Evolutionary conservation across 2,329 filamentous ascomycete genomes (phyloP).

Genomic region (Hansfordia pulvinata): DNA sequence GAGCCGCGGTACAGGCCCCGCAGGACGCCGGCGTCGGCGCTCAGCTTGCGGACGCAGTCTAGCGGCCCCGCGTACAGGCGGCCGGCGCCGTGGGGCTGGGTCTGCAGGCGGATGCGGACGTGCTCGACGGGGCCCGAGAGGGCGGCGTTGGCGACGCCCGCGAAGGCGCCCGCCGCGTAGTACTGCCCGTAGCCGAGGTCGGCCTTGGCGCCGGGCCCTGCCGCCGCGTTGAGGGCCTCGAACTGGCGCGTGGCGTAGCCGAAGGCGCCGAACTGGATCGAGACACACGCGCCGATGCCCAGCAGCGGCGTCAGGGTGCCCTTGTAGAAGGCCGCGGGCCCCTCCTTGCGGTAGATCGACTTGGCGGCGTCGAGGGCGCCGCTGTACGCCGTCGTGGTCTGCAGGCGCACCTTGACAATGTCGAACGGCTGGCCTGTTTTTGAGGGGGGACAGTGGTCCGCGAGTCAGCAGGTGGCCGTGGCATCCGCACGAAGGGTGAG

Average conservation of each 20-base stretch:
- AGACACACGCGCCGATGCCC: slow-evolving; percentile 93
- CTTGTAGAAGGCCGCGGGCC: slow-evolving; percentile 85
- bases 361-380: slow-evolving; percentile 69
- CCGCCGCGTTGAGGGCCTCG: slow-evolving; percentile 57
- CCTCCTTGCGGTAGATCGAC: slow-evolving; percentile 79
- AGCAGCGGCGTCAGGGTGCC: slow-evolving; percentile 89
- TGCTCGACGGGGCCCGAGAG: slow-evolving; percentile 92
- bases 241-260: slow-evolving; percentile 80
- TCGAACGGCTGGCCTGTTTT: slow-evolving; percentile 66
- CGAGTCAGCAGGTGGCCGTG: background rate
- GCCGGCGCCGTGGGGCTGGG: slow-evolving; percentile 76
- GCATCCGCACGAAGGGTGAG: slow-evolving; percentile 10
- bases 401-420: slow-evolving; percentile 94
- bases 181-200: slow-evolving; percentile 72
- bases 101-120: slow-evolving; percentile 89
- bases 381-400: slow-evolving; percentile 73
- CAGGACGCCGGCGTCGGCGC: slow-evolving; percentile 50
- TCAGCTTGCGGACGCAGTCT: slow-evolving; percentile 83
- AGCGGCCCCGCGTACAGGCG: slow-evolving; percentile 72
- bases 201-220: slow-evolving; percentile 36
- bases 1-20: slow-evolving; percentile 76
- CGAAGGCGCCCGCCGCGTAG: slow-evolving; percentile 82
- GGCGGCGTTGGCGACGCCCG: slow-evolving; percentile 77
- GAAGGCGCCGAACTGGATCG: slow-evolving; percentile 97
- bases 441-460: too few species aligned